phyloP scores from a whole-genome alignment of 176 grass and related monocot species.

The Phoenix dactylifera region DNA sequence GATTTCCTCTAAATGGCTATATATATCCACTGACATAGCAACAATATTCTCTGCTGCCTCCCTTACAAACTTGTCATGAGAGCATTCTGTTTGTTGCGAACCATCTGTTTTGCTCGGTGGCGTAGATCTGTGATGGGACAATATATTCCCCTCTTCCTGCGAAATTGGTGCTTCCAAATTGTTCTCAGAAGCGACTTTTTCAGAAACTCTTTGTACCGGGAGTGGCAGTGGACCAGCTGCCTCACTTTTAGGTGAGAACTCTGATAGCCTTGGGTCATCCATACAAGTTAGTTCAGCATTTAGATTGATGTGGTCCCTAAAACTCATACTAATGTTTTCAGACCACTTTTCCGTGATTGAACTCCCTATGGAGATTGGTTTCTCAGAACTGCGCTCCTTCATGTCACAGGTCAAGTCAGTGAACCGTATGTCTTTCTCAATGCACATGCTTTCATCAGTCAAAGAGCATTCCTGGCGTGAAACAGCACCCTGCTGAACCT shows the following conservation, averaged over 20 bases:
- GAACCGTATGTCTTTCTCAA: not conserved
- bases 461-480: conserved; percentile 11
- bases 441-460: not conserved
- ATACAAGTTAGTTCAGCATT: conserved; percentile 46
- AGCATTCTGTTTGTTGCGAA: conserved; percentile 8
- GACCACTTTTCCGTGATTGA: not conserved
- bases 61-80: not conserved
- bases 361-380: not conserved
- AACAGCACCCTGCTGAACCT: conserved; percentile 15
- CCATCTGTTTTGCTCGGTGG: not conserved
- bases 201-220: conserved; percentile 23
- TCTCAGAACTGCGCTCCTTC: not conserved
- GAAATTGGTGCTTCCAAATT: conserved; percentile 42
- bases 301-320: conserved; percentile 39
- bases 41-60: conserved; percentile 64
- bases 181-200: conserved; percentile 30
- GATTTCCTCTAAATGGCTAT: conserved; percentile 13
- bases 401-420: not conserved
- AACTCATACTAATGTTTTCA: conserved; percentile 5
- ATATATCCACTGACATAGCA: conserved; percentile 41
- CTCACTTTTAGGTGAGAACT: conserved; percentile 27
- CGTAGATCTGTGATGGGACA: conserved; percentile 7
- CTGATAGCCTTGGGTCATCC: conserved; percentile 29
- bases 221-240: not conserved
- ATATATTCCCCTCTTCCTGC: conserved; percentile 22